Evolutionary conservation across 495 filamentous ascomycete genomes (phyloP), one percentile per base, ranked within the genome.

Genomic region (Penicillium diatomitis): DNA sequence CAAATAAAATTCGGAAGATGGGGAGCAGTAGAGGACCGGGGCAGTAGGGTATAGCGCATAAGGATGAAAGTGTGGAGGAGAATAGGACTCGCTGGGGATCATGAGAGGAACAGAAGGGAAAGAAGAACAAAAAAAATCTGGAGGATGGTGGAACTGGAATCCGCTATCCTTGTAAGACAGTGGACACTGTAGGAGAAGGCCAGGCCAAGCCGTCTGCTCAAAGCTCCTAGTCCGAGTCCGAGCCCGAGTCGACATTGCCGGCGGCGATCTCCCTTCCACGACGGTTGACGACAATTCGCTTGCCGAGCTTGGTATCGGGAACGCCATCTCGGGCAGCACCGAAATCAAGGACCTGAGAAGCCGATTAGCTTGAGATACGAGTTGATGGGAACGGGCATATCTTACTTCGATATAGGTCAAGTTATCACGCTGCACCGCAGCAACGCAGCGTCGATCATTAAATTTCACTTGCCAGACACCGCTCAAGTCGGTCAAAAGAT

Each of bases 381-480:
- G 0, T 20, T 20, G 20, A 20, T 20, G 20, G 2, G 20, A 20
- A 20, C 20, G 20, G 20, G 20, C 20, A 20, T 20, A 20, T 20
- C 84, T 75, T 64, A 97, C 92, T 81, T 99, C 92, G 42, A 99
- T 88, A 60, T 95, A 97, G 4, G 94, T 97, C 57, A 95, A 61
- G 53, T 82, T 83, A 46, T 94, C 87, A 38, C 92, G 77, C 72
- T 99, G 94, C 52, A 99, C 92, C 32, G 92, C 92, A 43, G 92
- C 92, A 39, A 99, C 92, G 65, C 92, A 99, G 65, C 90, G 75
- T 50, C 92, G 78, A 62, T 95, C 87, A 63, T 99, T 90, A 67
- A 99, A 99, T 61, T 89, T 89, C 58, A 99, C 92, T 70, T 99
- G 92, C 92, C 92, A 99, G 37, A 99, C 92, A 6, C 89, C 88